Evolutionary conservation across 2,329 filamentous ascomycete species (phyloP).

Genomic region (Nannizziopsis arthrosporioides): DNA sequence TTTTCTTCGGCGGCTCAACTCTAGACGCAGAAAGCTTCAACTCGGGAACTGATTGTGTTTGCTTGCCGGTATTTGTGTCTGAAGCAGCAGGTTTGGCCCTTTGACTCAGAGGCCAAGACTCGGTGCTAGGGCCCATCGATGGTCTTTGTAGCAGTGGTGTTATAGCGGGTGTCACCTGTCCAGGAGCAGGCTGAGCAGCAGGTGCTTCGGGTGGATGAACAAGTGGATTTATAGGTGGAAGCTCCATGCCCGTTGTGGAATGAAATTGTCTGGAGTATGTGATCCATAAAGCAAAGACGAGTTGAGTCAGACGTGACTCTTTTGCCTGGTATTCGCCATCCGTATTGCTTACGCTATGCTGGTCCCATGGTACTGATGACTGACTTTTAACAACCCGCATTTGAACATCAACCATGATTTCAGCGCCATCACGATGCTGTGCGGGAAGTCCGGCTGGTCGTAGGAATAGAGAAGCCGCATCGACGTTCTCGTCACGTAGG

Average conservation of each 20-base stretch:
- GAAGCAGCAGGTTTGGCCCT: constrained; percentile 42
- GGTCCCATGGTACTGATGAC: constrained; percentile 47
- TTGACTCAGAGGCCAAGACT: constrained; percentile 39
- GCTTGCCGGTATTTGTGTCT: constrained; percentile 33
- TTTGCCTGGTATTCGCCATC: constrained; percentile 40
- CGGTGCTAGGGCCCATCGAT: constrained; percentile 26
- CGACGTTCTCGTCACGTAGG: constrained; percentile 67
- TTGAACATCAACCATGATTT: constrained; percentile 89
- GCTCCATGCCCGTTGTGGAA: constrained; percentile 51
- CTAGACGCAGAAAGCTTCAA: constrained; percentile 19
- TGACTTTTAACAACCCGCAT: constrained; percentile 93
- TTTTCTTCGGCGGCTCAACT: constrained; percentile 46
- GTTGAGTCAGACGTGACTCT: constrained; percentile 50
- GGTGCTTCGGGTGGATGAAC: constrained; percentile 57
- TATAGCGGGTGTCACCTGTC: constrained; percentile 45
- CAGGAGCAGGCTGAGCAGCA: constrained; percentile 65
- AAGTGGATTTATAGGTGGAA: constrained; percentile 43
- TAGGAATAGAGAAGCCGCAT: constrained; percentile 67
- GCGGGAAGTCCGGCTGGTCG: constrained; percentile 75
- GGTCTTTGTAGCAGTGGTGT: constrained; percentile 22
- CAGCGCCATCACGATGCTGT: constrained; percentile 77
- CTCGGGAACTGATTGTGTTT: constrained; percentile 28
- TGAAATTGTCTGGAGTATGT: constrained; percentile 92
- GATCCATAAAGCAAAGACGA: constrained; percentile 93
- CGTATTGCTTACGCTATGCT: constrained; percentile 42